Percentiles rank a stretch among this genome's conserved stretches.
Conservation (phyloP, 352 stramenopile species). For the Peronospora belbahrii region DNA sequence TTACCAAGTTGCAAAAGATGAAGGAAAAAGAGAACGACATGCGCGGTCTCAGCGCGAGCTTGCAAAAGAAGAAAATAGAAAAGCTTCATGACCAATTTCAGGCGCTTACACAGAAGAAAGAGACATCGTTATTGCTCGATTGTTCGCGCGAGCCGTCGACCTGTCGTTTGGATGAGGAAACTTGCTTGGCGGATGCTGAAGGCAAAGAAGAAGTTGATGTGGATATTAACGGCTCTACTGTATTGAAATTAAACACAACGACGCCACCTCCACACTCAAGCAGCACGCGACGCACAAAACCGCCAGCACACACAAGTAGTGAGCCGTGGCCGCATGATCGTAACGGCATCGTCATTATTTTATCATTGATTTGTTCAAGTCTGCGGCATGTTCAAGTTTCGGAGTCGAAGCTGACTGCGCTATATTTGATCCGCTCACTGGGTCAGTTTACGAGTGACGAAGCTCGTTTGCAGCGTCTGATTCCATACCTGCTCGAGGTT, state of each 20-base stretch:
- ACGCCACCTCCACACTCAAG: constrained; percentile 15
- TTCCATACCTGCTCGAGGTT: constrained; percentile 90
- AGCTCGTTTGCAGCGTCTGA: constrained; percentile 90
- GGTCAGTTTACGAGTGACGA: constrained; percentile 88
- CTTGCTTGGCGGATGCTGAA: constrained; percentile 10
- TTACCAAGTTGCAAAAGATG: constrained; percentile 43
- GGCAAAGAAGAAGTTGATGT: constrained; percentile 23
- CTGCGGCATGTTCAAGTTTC: constrained; percentile 78
- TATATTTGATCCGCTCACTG: constrained; percentile 89
- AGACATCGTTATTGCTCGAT: constrained; percentile 57
- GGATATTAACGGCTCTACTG: constrained; percentile 4
- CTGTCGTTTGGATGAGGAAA: constrained; percentile 24
- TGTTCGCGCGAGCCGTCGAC: constrained; percentile 30
- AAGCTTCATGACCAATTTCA: constrained; percentile 78
- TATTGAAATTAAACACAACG: constrained; percentile 9
- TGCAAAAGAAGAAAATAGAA: constrained; percentile 83
- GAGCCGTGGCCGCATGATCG: constrained; percentile 45
- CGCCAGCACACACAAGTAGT: constrained; percentile 7
- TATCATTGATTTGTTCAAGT: constrained; percentile 81
- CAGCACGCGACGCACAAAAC: constrained; percentile 23
- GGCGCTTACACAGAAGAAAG: constrained; percentile 70
- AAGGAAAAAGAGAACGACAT: constrained; percentile 72
- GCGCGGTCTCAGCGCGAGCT: constrained; percentile 51
- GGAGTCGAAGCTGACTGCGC: constrained; percentile 82
- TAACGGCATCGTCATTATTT: constrained; percentile 82